Evolutionary conservation across 306 rosid genomes (phyloP), one percentile per base, ranked within the genome.

Genomic region (Dryas octopetala): DNA sequence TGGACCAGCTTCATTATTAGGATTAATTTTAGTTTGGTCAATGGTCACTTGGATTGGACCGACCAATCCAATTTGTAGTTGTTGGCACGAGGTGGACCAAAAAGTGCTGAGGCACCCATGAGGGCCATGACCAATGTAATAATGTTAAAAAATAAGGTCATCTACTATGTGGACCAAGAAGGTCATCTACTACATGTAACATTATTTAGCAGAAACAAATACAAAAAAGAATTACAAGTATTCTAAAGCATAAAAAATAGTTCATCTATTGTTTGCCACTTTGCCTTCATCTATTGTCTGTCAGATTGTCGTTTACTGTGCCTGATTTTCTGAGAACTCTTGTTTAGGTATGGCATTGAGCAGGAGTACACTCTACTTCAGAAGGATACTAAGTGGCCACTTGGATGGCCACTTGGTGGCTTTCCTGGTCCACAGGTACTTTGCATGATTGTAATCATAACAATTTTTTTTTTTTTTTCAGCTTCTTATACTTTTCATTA

Each of bases 341-440:
- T 7, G 26, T 7, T 57, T 38, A 86, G 90, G 90, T 87, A 70
- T 68, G 90, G 90, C 5, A 87, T 87, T 70, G 90, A 86, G 70
- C 90, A 87, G 40, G 90, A 87, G 64, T 87, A 87, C 69, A 87
- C 90, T 62, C 88, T 87, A 54, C 86, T 87, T 44, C 88, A 82
- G n/a, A 84, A 87, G 79, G 85, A 79, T 50, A 19, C 48, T 1
- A 51, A 46, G 4, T 84, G 90, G 85, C 90, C 90, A 2, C 68
- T 84, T 1, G 90, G 88, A 4, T 87, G 90, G 90, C 85, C 90
- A 0, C 9, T 82, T 19, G 90, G 90, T 52, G 90, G 90, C 40
- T 87, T 50, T 72, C 90, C 88, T 0, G 90, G 85, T 12, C 88
- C 86, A 49, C 90, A 87, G 88, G 90, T 86, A 76, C 19, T 45